phyloP scores from a whole-genome alignment of 2,329 filamentous ascomycete genomes.

The Blumeria hordei region DNA sequence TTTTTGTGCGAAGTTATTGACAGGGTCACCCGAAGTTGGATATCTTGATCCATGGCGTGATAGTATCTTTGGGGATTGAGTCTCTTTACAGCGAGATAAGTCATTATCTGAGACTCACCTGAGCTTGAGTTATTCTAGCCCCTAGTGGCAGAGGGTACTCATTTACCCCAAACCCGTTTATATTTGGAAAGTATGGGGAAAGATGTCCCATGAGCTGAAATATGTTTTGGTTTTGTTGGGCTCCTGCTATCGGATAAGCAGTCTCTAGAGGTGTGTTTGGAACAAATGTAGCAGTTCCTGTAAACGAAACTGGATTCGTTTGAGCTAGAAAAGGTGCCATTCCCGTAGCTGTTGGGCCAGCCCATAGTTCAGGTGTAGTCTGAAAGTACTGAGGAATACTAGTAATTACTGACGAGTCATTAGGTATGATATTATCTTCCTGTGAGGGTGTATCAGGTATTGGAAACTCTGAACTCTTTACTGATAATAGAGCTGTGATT shows the following conservation, averaged over 20 bases:
- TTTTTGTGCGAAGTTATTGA: slow-evolving; percentile 29
- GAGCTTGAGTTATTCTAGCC: slow-evolving; percentile 43
- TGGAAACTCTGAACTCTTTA: not conserved
- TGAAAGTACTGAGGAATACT: slow-evolving; percentile 38
- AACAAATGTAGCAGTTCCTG: slow-evolving; percentile 31
- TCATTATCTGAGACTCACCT: slow-evolving; percentile 14
- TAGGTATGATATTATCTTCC: not conserved
- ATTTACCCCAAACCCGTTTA: slow-evolving; percentile 43
- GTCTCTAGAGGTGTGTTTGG: slow-evolving; percentile 50
- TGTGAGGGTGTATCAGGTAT: not conserved
- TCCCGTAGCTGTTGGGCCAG: slow-evolving; percentile 47
- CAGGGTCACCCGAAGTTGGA: slow-evolving; percentile 34
- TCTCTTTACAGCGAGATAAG: not conserved
- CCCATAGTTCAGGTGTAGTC: slow-evolving; percentile 32
- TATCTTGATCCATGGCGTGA: slow-evolving; percentile 46
- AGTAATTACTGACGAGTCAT: slow-evolving; percentile 5
- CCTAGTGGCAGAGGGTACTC: slow-evolving; percentile 44
- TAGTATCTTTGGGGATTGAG: slow-evolving; percentile 29
- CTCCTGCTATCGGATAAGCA: slow-evolving; percentile 37
- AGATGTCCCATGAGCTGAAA: slow-evolving; percentile 47
- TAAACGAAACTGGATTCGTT: slow-evolving; percentile 40
- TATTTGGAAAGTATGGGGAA: slow-evolving; percentile 44
- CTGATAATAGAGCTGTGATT: slow-evolving; percentile 2
- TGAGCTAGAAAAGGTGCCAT: slow-evolving; percentile 45
- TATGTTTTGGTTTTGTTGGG: slow-evolving; percentile 35